Conservation (phyloP, 495 filamentous ascomycete genomes). For the Clohesyomyces aquaticus region DNA sequence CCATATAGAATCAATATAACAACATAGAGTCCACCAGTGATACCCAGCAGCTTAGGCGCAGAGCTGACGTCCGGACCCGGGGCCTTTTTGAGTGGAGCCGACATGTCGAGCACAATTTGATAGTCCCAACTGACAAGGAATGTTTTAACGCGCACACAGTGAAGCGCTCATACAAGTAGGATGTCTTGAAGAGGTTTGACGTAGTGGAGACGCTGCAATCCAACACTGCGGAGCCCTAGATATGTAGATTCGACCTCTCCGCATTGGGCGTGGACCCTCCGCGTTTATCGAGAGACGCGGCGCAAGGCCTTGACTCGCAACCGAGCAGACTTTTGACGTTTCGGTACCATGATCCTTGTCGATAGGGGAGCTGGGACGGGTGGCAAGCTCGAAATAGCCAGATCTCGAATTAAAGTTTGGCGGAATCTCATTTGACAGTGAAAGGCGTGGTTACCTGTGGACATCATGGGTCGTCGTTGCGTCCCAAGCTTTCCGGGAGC, state of each 20-base stretch:
- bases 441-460: not conserved
- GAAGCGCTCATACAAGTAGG: not conserved
- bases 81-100: conserved; percentile 6
- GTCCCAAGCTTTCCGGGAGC: not conserved
- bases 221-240: not conserved
- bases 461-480: not conserved
- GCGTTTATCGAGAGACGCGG: too few relatives aligned
- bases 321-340: not conserved
- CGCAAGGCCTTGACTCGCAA: not conserved
- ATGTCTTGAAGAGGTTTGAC: not conserved
- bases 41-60: conserved; percentile 25
- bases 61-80: conserved; percentile 18
- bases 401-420: not conserved
- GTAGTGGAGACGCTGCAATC: not conserved
- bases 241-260: not conserved
- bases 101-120: conserved; percentile 6
- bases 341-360: conserved; percentile 2
- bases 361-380: not conserved
- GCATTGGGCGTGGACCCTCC: not conserved
- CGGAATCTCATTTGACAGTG: not conserved
- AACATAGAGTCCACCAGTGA: conserved; percentile 25
- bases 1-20: conserved; percentile 14
- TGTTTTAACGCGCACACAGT: not conserved
- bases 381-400: conserved; percentile 6
- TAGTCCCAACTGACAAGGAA: not conserved